Evolutionary conservation across 1,284 basidiomycete genomes (phyloP).

Genomic region (Microbotryomycetes sp.): DNA sequence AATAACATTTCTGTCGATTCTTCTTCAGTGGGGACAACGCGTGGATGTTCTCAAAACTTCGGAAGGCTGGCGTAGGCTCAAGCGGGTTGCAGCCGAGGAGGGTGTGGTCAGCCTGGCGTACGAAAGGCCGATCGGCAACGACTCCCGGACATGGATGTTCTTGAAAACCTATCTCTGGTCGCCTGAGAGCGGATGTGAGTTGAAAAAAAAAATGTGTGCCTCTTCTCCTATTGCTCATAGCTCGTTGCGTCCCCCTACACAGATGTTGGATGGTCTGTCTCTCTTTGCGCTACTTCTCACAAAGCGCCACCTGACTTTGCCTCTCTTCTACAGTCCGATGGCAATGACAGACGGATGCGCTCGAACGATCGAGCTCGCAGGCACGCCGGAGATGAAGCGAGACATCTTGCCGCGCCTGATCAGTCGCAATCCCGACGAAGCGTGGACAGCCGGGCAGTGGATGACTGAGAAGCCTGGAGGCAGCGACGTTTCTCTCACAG

Average conservation of each 20-base stretch:
- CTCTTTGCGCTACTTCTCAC: not conserved
- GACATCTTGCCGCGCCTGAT: constrained; percentile 53
- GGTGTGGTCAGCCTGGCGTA: constrained; percentile 60
- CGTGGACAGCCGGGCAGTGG: constrained; percentile 73
- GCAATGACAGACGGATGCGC: constrained; percentile 72
- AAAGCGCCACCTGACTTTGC: constrained; percentile 46
- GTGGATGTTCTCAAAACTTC: constrained; percentile 59
- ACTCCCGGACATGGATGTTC: constrained; percentile 56
- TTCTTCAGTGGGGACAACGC: constrained; percentile 59
- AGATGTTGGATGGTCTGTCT: not conserved
- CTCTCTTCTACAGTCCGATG: constrained; percentile 49
- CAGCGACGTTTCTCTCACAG: constrained; percentile 66
- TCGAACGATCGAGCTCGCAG: constrained; percentile 60
- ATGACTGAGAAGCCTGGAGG: constrained; percentile 65
- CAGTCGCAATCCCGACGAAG: constrained; percentile 55
- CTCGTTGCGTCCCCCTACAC: not conserved
- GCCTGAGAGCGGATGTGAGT: constrained; percentile 56
- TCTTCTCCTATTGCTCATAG: not conserved
- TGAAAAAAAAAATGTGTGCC: no score
- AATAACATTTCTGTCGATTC: constrained; percentile 43
- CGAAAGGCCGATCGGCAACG: constrained; percentile 50
- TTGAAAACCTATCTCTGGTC: constrained; percentile 47
- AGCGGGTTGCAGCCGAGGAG: constrained; percentile 59
- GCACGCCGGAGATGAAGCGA: constrained; percentile 54
- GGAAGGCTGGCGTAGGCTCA: constrained; percentile 63